Percentiles rank a stretch among this genome's conserved stretches.
Conservation (phyloP, 305 asterid species). For the Plantago rigida region DNA sequence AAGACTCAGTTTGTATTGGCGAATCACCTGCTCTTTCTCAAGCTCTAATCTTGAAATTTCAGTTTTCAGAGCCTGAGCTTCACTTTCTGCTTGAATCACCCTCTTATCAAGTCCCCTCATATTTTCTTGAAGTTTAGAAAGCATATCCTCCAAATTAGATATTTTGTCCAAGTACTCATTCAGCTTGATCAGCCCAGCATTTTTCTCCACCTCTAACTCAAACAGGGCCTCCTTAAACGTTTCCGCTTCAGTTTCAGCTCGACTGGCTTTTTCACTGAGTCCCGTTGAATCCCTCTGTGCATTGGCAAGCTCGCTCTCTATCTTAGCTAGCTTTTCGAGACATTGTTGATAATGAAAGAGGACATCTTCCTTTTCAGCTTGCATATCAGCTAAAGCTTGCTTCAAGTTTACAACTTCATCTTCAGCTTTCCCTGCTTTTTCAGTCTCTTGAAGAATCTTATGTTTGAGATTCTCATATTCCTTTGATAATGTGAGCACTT, state of each 20-base stretch:
- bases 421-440: conserved; percentile 55
- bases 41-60: conserved; percentile 52
- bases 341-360: conserved; percentile 60
- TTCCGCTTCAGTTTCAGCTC: conserved; percentile 59
- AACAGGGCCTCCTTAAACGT: conserved; percentile 55
- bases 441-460: conserved; percentile 40
- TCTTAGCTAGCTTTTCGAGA: conserved; percentile 40
- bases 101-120: conserved; percentile 35
- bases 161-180: conserved; percentile 51
- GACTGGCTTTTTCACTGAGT: conserved; percentile 49
- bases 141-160: conserved; percentile 41
- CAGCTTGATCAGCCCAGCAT: conserved; percentile 38
- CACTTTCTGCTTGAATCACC: conserved; percentile 51
- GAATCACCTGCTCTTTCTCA: conserved; percentile 45
- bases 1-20: conserved; percentile 41
- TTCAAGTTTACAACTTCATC: conserved; percentile 47
- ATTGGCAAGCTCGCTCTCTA: conserved; percentile 43
- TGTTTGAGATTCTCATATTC: conserved; percentile 49
- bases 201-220: conserved; percentile 55
- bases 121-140: conserved; percentile 41
- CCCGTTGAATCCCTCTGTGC: conserved; percentile 45
- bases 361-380: conserved; percentile 53
- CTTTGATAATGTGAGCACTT: conserved; percentile 34
- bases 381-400: conserved; percentile 41
- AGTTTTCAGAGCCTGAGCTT: conserved; percentile 37